Conservation (phyloP, 768 basidiomycete genomes). For the Tephrocybe rancida region DNA sequence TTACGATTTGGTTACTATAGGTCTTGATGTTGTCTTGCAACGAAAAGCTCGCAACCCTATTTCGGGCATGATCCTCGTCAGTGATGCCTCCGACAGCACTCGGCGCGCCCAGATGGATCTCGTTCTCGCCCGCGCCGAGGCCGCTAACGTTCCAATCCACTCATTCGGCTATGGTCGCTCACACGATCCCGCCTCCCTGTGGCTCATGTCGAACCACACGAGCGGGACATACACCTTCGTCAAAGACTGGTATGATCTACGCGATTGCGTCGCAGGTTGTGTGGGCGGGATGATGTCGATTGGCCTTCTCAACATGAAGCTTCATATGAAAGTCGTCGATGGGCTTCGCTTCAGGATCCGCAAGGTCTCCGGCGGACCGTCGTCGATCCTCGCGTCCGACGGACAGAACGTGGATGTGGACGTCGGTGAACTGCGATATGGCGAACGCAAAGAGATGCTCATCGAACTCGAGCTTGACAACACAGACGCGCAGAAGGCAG, state of each 20-base stretch:
- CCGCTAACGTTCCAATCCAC: slow-evolving; percentile 95
- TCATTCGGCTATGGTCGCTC: slow-evolving; percentile 96
- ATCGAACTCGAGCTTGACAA: slow-evolving; percentile 95
- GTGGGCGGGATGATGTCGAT: slow-evolving; percentile 98
- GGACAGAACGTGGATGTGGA: slow-evolving; percentile 96
- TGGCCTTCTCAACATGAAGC: slow-evolving; percentile 88
- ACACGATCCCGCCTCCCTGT: slow-evolving; percentile 96
- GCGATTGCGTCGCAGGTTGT: slow-evolving; percentile 90
- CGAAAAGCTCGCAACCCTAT: slow-evolving; percentile 90
- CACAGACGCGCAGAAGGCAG: slow-evolving; percentile 51
- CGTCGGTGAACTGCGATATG: slow-evolving; percentile 90
- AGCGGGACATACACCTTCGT: slow-evolving; percentile 98
- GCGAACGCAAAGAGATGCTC: slow-evolving; percentile 97
- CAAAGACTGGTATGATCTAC: slow-evolving; percentile 96
- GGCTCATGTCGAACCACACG: slow-evolving; percentile 99
- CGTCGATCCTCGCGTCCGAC: slow-evolving; percentile 85
- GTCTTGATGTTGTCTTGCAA: slow-evolving; percentile 92
- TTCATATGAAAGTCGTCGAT: slow-evolving; percentile 94
- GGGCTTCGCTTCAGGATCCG: slow-evolving; percentile 88
- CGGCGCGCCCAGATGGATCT: slow-evolving; percentile 97
- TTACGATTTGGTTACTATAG: slow-evolving; percentile 36
- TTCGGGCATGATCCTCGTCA: slow-evolving; percentile 90
- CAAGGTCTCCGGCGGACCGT: slow-evolving; percentile 91
- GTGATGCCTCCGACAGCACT: slow-evolving; percentile 90
- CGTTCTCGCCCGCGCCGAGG: slow-evolving; percentile 94